Percentiles rank a stretch among this genome's conserved stretches.
Conservation (phyloP, 2,329 filamentous ascomycete species). For the Fusarium palustre region DNA sequence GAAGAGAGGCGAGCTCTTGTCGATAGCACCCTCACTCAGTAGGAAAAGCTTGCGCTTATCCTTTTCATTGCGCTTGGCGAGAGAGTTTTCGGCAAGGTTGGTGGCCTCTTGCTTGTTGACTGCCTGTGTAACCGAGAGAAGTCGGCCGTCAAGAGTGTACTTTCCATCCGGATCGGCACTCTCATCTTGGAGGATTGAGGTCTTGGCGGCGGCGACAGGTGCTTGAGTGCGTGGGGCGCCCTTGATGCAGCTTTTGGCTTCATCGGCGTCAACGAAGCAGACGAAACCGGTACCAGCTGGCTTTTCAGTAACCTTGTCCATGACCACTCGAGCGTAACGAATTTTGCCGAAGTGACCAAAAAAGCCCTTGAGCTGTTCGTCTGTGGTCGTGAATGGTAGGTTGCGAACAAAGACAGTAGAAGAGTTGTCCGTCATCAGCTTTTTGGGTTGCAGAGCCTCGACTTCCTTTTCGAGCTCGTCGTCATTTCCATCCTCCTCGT, state of each 20-base stretch:
- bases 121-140: slow-evolving; percentile 85
- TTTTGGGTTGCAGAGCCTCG: slow-evolving; percentile 45
- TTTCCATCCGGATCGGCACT: slow-evolving; percentile 81
- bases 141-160: slow-evolving; percentile 91
- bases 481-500: slow-evolving; percentile 58
- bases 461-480: slow-evolving; percentile 59
- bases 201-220: slow-evolving; percentile 65
- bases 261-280: slow-evolving; percentile 83
- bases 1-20: slow-evolving; percentile 81
- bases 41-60: slow-evolving; percentile 94
- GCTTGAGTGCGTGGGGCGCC: slow-evolving; percentile 72
- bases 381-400: slow-evolving; percentile 87
- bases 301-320: slow-evolving; percentile 85
- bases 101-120: slow-evolving; percentile 85
- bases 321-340: slow-evolving; percentile 90
- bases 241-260: slow-evolving; percentile 81
- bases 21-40: slow-evolving; percentile 85
- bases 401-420: slow-evolving; percentile 94
- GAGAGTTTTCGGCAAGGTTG: slow-evolving; percentile 77
- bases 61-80: slow-evolving; percentile 73
- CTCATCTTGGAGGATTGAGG: slow-evolving; percentile 90
- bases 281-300: slow-evolving; percentile 95
- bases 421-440: slow-evolving; percentile 64
- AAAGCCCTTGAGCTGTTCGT: slow-evolving; percentile 84
- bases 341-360: slow-evolving; percentile 90